A percentile compares a stretch with the other conserved stretches of the same genome.
These are phyloP conservation scores for Trametes villosa DNA, from an alignment of 768 basidiomycete genomes.

Conservation along the genomic window DNA sequence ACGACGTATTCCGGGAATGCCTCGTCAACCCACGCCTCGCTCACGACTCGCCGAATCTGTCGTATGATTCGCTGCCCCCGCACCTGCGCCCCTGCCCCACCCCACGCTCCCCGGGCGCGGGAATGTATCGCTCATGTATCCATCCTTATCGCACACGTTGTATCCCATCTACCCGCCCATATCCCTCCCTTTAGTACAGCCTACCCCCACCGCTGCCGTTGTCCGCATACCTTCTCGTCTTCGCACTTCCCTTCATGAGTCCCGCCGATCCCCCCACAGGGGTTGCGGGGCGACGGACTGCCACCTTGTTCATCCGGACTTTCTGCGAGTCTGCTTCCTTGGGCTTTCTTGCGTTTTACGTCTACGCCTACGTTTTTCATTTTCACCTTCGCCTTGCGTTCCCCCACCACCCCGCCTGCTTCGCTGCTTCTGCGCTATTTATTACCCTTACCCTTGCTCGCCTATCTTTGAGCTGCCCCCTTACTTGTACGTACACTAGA, in stretches of 20 bases:
- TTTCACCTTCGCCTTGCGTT: neutral
- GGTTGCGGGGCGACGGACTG: neutral
- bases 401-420: neutral
- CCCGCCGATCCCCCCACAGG: neutral
- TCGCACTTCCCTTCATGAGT: neutral
- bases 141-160: slow-evolving; percentile 7
- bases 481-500: slow-evolving; percentile 6
- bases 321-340: neutral
- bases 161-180: slow-evolving; percentile 8
- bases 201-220: neutral
- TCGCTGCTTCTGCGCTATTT: slow-evolving; percentile 1
- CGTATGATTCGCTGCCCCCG: slow-evolving; percentile 6
- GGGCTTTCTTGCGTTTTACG: neutral
- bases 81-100: neutral
- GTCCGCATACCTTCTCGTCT: neutral
- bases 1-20: slow-evolving; percentile 29
- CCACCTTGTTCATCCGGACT: neutral
- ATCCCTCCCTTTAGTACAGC: neutral
- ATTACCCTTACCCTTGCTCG: neutral
- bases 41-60: slow-evolving; percentile 30
- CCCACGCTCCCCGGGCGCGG: neutral
- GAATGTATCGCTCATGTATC: slow-evolving; percentile 19
- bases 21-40: slow-evolving; percentile 25
- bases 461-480: neutral
- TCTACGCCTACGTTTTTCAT: neutral